Evolutionary conservation across 495 filamentous ascomycete species (phyloP), one percentile per base, ranked within the genome.

Genomic region (Hypoxylon lenormandii): DNA sequence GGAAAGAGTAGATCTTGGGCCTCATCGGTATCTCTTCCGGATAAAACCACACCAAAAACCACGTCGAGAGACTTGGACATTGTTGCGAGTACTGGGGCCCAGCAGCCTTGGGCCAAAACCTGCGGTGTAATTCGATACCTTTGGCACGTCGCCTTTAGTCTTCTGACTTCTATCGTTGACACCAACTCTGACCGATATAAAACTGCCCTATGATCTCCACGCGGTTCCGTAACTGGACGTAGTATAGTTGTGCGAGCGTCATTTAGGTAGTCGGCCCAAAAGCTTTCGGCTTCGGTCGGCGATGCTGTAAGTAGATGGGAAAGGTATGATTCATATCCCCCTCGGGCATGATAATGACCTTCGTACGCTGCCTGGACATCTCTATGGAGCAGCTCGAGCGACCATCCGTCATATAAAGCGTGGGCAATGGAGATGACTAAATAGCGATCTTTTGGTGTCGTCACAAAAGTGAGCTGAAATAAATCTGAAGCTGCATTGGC

Each of bases 341-440:
- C 80, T 26, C 88, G 80, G 3, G 74, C 21, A 3, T 33, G 60
- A 18, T 79, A 76, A 13, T 67, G 19, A 0, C 77, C 82, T 13
- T 79, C 42, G 65, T 92, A 93, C 15, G 89, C 85, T 37, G 67
- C 78, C 21, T 80, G 74, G 0, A 95, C 85, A 58, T 92, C 89
- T 40, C 83, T 77, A 66, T 92, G 89, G 10, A 95, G 76, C 7
- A 91, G 79, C 12, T 80, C 76, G 11, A 93, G 78, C 7, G 90
- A 92, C 81, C 85, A 89, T 7, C 92, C 92, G 72, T 95, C 92
- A 65, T 93, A 94, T 36, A 93, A 81, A 0, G 90, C 91, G 74
- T 95, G 92, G 3, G 91, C 84, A 48, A 93, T 87, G 11, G 91
- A 92, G 16, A 93, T 72, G 0, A 92, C 73, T 3, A 93, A 66